phyloP scores from a whole-genome alignment of 2,329 filamentous ascomycete genomes.

The Colletotrichum sp. region DNA sequence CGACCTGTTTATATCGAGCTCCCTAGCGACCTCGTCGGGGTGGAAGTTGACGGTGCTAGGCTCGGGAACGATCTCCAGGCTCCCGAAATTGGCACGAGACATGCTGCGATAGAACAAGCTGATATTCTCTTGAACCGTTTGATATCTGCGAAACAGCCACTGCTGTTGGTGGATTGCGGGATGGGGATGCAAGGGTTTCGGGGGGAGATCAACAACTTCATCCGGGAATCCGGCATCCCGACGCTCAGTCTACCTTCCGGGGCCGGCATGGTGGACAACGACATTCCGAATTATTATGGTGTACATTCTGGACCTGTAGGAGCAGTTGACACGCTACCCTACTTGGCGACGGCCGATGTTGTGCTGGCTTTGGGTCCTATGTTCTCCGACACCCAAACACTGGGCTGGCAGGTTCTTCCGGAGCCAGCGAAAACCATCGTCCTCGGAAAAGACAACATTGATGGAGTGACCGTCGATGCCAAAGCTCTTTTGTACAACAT shows the following conservation, averaged over 20 bases:
- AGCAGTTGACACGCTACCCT: not conserved
- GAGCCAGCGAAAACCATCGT: not conserved
- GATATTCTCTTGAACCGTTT: not conserved
- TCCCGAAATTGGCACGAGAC: not conserved
- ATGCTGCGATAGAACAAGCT: not conserved
- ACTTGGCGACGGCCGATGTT: not conserved
- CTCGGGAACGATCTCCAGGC: not conserved
- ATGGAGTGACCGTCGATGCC: not conserved
- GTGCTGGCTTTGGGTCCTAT: not conserved
- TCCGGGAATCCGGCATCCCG: not conserved
- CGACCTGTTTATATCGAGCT: slow-evolving; percentile 62
- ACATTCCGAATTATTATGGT: not conserved
- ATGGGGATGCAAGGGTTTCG: not conserved
- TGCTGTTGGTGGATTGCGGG: not conserved
- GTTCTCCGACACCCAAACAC: not conserved
- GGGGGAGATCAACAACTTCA: not conserved
- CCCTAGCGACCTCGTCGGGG: slow-evolving; percentile 55
- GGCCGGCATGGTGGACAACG: not conserved
- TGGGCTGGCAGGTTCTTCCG: not conserved
- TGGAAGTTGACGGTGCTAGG: slow-evolving; percentile 10
- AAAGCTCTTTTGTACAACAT: not conserved
- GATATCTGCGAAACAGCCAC: not conserved
- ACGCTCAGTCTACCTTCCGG: not conserved
- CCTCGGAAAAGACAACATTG: not conserved
- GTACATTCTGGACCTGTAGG: not conserved